These are phyloP conservation scores for Sphagnum magellanicum DNA, from an alignment of 228 moss, liverwort and hornwort genomes.

Conservation along the genomic window DNA sequence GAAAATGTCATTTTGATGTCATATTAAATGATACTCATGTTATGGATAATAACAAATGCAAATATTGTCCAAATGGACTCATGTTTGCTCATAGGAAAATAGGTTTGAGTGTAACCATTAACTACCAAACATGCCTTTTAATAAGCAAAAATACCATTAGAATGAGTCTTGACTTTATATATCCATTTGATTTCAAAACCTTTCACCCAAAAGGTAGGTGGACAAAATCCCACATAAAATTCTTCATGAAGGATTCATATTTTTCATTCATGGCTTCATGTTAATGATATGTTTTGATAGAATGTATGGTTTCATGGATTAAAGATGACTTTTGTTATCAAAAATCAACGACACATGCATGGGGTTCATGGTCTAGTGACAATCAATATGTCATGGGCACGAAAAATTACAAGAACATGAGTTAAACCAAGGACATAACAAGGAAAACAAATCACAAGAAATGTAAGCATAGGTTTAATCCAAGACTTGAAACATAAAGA, in stretches of 20 bases:
- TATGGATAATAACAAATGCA: not conserved
- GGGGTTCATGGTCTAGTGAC: too few species aligned
- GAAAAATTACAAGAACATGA: too few species aligned
- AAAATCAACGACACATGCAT: too few species aligned
- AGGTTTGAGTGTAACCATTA: constrained; percentile 4
- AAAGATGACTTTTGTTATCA: too few species aligned
- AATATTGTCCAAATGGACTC: not conserved
- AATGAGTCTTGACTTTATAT: not conserved
- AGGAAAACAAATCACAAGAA: too few species aligned
- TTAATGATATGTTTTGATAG: too few species aligned
- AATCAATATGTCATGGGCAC: too few species aligned
- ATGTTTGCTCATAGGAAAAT: not conserved
- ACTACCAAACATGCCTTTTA: constrained; percentile 1
- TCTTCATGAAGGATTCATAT: constrained; percentile 1
- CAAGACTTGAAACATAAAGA: too few species aligned
- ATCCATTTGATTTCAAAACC: not conserved
- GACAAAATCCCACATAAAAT: constrained; percentile 1
- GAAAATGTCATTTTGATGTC: constrained; percentile 1
- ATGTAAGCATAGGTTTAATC: too few species aligned
- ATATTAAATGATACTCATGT: not conserved
- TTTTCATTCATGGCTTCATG: not conserved
- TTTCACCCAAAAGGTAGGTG: not conserved
- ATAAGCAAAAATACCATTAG: not conserved
- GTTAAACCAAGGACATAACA: too few species aligned
- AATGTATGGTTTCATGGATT: too few species aligned